A percentile compares a stretch with the other conserved stretches of the same genome.
Evolutionary conservation across 2,329 filamentous ascomycete species (phyloP).

Genomic region (Apiospora pterosperma): DNA sequence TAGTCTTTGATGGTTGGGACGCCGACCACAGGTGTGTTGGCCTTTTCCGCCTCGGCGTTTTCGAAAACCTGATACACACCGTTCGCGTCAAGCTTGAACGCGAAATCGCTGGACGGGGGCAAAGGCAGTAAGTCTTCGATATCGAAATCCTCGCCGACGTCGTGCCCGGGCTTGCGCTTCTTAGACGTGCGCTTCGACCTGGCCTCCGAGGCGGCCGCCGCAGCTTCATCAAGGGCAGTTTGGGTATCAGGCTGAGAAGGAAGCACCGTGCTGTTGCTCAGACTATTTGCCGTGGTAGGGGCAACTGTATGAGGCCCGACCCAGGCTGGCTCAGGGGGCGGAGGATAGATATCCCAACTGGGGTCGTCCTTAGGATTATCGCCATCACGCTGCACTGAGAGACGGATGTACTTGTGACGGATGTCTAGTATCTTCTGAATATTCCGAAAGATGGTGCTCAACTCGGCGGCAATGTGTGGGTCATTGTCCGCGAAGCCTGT

Average conservation of each 20-base stretch:
- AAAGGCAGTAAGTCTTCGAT: constrained; percentile 74
- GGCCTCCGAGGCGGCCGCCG: constrained; percentile 29
- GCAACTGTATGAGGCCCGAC: constrained; percentile 46
- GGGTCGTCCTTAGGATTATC: constrained; percentile 87
- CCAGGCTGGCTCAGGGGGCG: constrained; percentile 90
- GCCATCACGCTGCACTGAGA: constrained; percentile 76
- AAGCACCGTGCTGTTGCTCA: constrained; percentile 44
- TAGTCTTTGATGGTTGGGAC: constrained; percentile 95
- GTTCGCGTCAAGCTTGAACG: constrained; percentile 74
- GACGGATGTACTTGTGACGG: constrained; percentile 80
- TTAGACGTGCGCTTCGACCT: constrained; percentile 47
- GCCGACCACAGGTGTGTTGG: constrained; percentile 67
- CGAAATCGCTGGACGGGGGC: constrained; percentile 66
- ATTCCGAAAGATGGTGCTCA: constrained; percentile 83
- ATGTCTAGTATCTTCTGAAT: constrained; percentile 87
- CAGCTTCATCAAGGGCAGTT: constrained; percentile 18
- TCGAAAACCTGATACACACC: constrained; percentile 94
- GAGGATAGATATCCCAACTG: constrained; percentile 85
- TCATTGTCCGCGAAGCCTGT: constrained; percentile 69
- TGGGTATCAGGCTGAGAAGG: constrained; percentile 27
- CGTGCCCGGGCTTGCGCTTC: constrained; percentile 78
- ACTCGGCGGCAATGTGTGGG: constrained; percentile 76
- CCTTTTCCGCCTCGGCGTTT: constrained; percentile 56
- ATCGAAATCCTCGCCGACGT: constrained; percentile 91
- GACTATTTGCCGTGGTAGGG: constrained; percentile 37